Conservation (phyloP, 2,329 filamentous ascomycete species). For the Scortechinia acanthostroma region DNA sequence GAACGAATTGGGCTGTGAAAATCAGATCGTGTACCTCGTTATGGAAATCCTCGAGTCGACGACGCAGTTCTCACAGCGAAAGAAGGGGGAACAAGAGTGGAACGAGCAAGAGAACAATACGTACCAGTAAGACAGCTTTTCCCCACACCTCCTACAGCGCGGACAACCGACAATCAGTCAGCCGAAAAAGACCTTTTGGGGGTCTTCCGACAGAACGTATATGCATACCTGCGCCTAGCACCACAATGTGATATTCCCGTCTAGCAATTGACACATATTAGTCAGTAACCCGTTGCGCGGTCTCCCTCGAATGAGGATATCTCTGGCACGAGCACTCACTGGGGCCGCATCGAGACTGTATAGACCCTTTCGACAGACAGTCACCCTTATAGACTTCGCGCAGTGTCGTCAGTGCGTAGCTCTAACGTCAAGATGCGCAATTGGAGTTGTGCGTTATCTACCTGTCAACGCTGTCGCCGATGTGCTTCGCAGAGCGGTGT, state of each 20-base stretch:
- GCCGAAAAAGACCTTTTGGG: slow-evolving; percentile 1
- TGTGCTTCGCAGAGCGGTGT: too few relatives aligned
- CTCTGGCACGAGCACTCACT: too few relatives aligned
- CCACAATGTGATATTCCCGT: slow-evolving; percentile 61
- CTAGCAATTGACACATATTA: slow-evolving; percentile 15
- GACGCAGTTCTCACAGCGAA: too few relatives aligned
- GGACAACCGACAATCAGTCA: slow-evolving; percentile 12
- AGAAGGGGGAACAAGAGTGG: slow-evolving; percentile 4
- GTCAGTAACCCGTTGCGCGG: neutral
- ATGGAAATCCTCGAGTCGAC: too few relatives aligned
- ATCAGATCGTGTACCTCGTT: slow-evolving; percentile 7
- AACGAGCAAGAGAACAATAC: slow-evolving; percentile 10
- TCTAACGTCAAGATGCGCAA: too few relatives aligned
- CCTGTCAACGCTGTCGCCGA: too few relatives aligned
- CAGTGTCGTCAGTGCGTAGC: too few relatives aligned
- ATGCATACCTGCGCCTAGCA: slow-evolving; percentile 49
- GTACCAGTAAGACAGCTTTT: slow-evolving; percentile 71
- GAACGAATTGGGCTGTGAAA: slow-evolving; percentile 61
- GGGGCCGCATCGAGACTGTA: slow-evolving; percentile 1
- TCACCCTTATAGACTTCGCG: too few relatives aligned
- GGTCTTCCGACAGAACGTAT: slow-evolving; percentile 7
- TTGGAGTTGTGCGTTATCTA: too few relatives aligned
- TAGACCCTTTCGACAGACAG: too few relatives aligned
- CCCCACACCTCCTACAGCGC: slow-evolving; percentile 56
- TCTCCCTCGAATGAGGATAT: too few relatives aligned